Conservation (phyloP, 169 alveolate genomes). For the Plasmodium berghei region DNA sequence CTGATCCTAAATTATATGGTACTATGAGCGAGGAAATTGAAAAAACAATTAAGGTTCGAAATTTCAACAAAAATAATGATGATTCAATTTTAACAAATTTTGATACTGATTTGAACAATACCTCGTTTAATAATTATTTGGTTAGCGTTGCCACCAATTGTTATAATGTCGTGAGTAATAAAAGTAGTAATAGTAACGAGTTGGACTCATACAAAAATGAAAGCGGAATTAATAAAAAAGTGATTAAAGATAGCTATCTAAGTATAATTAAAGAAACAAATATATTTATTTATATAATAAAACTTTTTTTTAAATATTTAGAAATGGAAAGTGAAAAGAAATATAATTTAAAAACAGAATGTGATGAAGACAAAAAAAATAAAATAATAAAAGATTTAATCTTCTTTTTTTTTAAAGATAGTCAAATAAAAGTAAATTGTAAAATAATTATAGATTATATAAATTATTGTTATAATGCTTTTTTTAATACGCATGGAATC, state of each 20-base stretch:
- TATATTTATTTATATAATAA: conserved; percentile 35
- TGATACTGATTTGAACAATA: neutral
- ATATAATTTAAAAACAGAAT: neutral
- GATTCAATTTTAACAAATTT: neutral
- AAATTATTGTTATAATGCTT: conserved; percentile 42
- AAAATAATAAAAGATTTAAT: conserved; percentile 7
- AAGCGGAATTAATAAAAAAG: neutral
- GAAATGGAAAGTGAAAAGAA: neutral
- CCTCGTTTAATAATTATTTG: neutral
- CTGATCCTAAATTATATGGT: neutral
- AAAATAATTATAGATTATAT: conserved; percentile 41
- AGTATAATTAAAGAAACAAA: conserved; percentile 30
- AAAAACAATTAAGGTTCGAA: neutral
- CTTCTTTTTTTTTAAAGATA: conserved; percentile 30
- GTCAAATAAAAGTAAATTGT: conserved; percentile 22
- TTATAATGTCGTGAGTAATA: neutral
- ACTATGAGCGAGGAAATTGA: neutral
- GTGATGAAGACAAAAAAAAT: neutral
- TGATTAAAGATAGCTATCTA: neutral
- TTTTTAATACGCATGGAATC: conserved; percentile 16
- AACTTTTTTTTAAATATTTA: conserved; percentile 32
- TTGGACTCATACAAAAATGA: neutral
- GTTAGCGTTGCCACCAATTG: conserved; percentile 6
- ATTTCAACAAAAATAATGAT: neutral
- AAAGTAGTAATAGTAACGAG: neutral